Evolutionary conservation across 2,329 filamentous ascomycete genomes (phyloP).

Genomic region (Aspergillus sp.): DNA sequence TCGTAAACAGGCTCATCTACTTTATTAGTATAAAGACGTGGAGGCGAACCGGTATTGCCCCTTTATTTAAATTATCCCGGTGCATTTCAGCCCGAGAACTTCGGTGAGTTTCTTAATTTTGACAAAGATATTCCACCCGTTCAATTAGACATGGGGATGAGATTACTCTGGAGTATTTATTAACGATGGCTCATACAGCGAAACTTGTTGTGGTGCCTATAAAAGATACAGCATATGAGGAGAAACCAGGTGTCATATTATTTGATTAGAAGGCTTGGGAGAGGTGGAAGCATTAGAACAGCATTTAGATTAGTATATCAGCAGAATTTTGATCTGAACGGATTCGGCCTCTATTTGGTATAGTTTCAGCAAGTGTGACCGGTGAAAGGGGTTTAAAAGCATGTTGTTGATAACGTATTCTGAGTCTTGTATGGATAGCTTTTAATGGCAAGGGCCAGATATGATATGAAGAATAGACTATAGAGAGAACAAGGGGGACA

Average conservation of each 20-base stretch:
- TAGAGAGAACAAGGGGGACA: too few relatives aligned
- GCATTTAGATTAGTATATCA: constrained; percentile 11
- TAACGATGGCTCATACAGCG: constrained; percentile 7
- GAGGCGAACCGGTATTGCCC: background rate
- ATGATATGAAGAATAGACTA: too few relatives aligned
- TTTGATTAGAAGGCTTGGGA: constrained; percentile 18
- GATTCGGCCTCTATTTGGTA: too few relatives aligned
- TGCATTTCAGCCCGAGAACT: constrained; percentile 14
- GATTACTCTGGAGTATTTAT: constrained; percentile 22
- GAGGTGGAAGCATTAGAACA: constrained; percentile 11
- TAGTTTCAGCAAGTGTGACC: too few relatives aligned
- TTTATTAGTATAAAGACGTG: background rate
- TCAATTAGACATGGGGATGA: constrained; percentile 16
- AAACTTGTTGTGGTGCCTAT: constrained; percentile 8
- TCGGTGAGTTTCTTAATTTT: constrained; percentile 11
- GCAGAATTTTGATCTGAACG: too few relatives aligned
- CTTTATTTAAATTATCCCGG: constrained; percentile 10
- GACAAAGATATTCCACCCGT: constrained; percentile 19
- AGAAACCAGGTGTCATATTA: constrained; percentile 19
- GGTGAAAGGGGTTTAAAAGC: too few relatives aligned
- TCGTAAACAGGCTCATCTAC: background rate
- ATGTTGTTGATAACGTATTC: too few relatives aligned
- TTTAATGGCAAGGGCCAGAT: too few relatives aligned
- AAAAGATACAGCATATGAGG: constrained; percentile 16
- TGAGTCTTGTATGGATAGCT: too few relatives aligned